Evolutionary conservation across 139 green algal species (phyloP), one percentile per base, ranked within the genome.

Genomic region (Chlorella ohadii): DNA sequence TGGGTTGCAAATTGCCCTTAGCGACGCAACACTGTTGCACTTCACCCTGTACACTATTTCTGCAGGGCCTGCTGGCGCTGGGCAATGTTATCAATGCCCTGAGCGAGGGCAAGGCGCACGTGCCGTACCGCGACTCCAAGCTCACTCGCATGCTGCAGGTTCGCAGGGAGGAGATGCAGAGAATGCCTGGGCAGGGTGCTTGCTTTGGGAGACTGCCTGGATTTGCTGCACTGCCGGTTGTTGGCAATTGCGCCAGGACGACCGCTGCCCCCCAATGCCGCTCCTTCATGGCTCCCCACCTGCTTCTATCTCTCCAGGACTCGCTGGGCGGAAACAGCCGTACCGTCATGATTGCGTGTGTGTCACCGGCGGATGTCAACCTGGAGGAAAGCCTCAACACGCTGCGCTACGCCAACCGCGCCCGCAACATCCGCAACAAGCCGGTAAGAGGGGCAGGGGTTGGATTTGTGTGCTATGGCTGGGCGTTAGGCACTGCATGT

Each of bases 11-110:
- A 95, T 70, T 11, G 11, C n/a, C n/a, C n/a, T n/a, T n/a, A n/a
- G n/a, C n/a, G n/a, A n/a, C 44, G 44, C 44, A 9, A 51, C 44
- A 16, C 44, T 16, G 7, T 51, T 9, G 7, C 44, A 51, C 44
- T 9, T 9, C 44, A 51, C 44, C 44, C 44, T 51, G 44, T 9
- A 51, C 44, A 16, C 9, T 6, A 51, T 51, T 51, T 51, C 44
- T 16, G 6, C 89, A 91, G 57, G 94, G 97, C 13, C 90, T 99
- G 84, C 91, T 99, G n/a, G 95, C 97, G 3, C 89, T 99, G 0
- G 96, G 96, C 44, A 99, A 99, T 81, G 97, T 99, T 28, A 99
- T 99, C 87, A 96, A 91, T 73, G 95, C 97, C 6, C 93, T 99
- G 39, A 92, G 93, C 13, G 97, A 98, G 82, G 87, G 89, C 65